Evolutionary conservation across 2,329 filamentous ascomycete genomes (phyloP), one percentile per base, ranked within the genome.

Genomic region (Dactylellina parvicollis): DNA sequence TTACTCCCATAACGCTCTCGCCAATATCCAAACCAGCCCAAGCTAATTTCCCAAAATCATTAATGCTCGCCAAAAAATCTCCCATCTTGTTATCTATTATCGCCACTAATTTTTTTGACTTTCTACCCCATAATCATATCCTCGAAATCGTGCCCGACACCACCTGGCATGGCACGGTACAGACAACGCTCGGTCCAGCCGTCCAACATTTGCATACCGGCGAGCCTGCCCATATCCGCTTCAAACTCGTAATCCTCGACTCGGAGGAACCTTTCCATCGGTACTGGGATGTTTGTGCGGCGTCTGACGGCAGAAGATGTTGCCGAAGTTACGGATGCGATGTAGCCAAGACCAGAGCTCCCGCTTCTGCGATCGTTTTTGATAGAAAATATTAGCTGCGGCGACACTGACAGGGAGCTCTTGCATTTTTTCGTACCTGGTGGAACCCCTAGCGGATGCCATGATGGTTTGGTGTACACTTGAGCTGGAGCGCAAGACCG

Each of bases 151-250:
- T 36, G 16, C 18, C 30, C 30, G 28, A 26, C 44, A 1, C 18
- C 42, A 28, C 2, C 4, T 38, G 56, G 56, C 9, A 30, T n/a
- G 14, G n/a, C 28, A 18, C 24, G 22, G 2, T 20, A 30, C 2
- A 60, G 24, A 9, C 44, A 38, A 0, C 24, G 4, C 22, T 50
- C 30, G 14, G 40, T 22, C 30, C 34, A 44, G 4, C 42, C 20
- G 4, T 52, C 57, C 20, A 62, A 42, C 0, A 40, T 14, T 4
- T 34, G 34, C 30, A 50, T 30, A 5, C 57, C 57, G 4, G 26
- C 16, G 16, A 62, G 18, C 14, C 32, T 42, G 3, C 57, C 57
- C 57, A 62, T 16, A 28, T 62, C 57, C 8, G 57, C 14, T 44
- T 62, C 57, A 14, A 62, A 52, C 7, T 52, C 22, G 22, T 44